These are phyloP conservation scores for Candolleomyces eurysporus DNA, from an alignment of 768 basidiomycete species.

Conservation along the genomic window DNA sequence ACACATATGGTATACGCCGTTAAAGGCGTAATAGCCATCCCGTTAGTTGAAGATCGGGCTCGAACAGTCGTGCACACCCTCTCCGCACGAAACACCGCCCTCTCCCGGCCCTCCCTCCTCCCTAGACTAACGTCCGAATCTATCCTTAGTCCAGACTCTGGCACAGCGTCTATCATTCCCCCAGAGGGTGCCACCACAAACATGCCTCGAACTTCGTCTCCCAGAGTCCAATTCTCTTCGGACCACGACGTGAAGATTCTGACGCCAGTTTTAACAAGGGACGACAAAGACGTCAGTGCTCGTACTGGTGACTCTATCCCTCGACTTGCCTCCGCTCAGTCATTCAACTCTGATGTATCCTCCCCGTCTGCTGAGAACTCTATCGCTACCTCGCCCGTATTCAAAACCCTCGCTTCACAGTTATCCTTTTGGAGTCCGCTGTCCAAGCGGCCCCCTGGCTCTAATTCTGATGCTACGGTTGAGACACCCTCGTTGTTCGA, in stretches of 20 bases:
- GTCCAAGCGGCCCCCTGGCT: conserved; percentile 38
- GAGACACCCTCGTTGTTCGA: background rate
- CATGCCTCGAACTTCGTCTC: conserved; percentile 17
- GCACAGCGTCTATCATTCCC: conserved; percentile 12
- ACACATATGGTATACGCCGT: conserved; percentile 63
- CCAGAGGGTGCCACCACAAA: conserved; percentile 1
- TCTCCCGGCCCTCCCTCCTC: conserved; percentile 47
- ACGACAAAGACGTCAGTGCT: conserved; percentile 9
- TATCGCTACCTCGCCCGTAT: conserved; percentile 47
- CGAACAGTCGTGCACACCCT: conserved; percentile 49
- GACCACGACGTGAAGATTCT: conserved; percentile 45
- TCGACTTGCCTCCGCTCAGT: conserved; percentile 39
- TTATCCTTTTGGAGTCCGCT: conserved; percentile 76
- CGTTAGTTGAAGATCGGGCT: conserved; percentile 66
- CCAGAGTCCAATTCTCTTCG: conserved; percentile 55
- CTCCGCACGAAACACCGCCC: conserved; percentile 44
- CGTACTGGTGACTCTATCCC: conserved; percentile 16
- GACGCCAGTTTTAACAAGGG: conserved; percentile 17
- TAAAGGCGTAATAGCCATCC: conserved; percentile 69
- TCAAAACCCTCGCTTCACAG: conserved; percentile 60
- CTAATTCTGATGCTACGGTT: background rate
- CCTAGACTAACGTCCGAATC: conserved; percentile 15
- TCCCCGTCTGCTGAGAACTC: conserved; percentile 50
- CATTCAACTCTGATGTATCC: conserved; percentile 52
- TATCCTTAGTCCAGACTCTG: conserved; percentile 7